A percentile compares a stretch with the other conserved stretches of the same genome.
Evolutionary conservation across 139 green algal genomes (phyloP).

Genomic region (Tetraselmis chui): DNA sequence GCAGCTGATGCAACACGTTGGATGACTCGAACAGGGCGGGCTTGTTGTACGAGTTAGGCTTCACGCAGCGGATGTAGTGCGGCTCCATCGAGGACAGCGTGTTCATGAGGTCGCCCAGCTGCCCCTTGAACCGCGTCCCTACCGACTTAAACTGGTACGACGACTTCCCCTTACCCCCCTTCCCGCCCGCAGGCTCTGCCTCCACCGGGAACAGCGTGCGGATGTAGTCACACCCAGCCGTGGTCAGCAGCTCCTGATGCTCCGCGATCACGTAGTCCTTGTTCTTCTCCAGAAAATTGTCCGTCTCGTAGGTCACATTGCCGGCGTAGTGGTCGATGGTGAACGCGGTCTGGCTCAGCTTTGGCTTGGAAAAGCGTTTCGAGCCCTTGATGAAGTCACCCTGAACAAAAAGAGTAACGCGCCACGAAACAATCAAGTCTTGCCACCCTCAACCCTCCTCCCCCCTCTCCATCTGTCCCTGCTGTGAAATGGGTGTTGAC

Average conservation of each 20-base stretch:
- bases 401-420: no score
- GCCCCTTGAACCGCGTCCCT: conserved; percentile 89
- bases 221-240: neutral
- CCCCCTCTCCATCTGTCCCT: neutral
- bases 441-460: no score
- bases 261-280: neutral
- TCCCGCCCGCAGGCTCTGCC: neutral
- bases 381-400: conserved; percentile 34
- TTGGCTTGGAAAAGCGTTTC: conserved; percentile 83
- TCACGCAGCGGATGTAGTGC: conserved; percentile 99
- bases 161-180: conserved; percentile 7
- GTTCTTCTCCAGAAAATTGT: conserved; percentile 15
- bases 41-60: conserved; percentile 84
- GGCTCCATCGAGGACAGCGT: conserved; percentile 88
- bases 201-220: neutral
- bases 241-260: neutral
- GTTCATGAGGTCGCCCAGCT: conserved; percentile 91
- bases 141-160: conserved; percentile 85
- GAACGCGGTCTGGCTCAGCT: conserved; percentile 76
- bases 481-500: conserved; percentile 8
- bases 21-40: conserved; percentile 81
- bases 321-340: conserved; percentile 92
- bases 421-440: no score
- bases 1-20: conserved; percentile 95
- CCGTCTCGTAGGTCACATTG: conserved; percentile 12